A percentile compares a stretch with the other conserved stretches of the same genome.
These are phyloP conservation scores for Neonectria ditissima DNA, from an alignment of 2,329 filamentous ascomycete genomes.

Conservation along the genomic window DNA sequence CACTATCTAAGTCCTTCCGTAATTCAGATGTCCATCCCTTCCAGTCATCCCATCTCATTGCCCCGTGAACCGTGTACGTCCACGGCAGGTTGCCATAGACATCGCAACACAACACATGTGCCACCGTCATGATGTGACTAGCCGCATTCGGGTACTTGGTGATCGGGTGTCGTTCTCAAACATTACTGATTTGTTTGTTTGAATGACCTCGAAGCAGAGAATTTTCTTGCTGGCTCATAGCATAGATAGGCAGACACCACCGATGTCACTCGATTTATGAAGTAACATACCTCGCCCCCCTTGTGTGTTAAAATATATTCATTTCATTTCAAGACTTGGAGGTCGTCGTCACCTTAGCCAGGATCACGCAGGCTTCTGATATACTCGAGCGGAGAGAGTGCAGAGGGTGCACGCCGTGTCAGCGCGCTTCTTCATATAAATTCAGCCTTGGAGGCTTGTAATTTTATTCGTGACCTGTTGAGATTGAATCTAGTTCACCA, in stretches of 20 bases:
- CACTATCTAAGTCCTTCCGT: not conserved
- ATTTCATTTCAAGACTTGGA: not conserved
- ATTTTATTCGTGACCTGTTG: slow-evolving; percentile 4
- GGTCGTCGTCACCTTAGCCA: not conserved
- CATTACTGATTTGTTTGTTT: too few species aligned
- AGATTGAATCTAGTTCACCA: not conserved
- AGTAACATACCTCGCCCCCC: not conserved
- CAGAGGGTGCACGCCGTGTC: not conserved
- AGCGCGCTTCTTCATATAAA: not conserved
- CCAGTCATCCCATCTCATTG: not conserved
- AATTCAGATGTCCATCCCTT: not conserved
- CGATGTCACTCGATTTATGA: not conserved
- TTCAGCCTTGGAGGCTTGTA: not conserved
- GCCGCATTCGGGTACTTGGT: slow-evolving; percentile 9
- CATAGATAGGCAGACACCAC: too few species aligned
- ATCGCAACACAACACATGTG: slow-evolving; percentile 30
- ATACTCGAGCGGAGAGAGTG: too few species aligned
- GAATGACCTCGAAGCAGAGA: too few species aligned
- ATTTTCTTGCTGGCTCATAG: too few species aligned
- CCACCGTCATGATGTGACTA: slow-evolving; percentile 3
- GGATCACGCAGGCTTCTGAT: not conserved
- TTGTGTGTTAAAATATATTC: not conserved
- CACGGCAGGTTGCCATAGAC: slow-evolving; percentile 13
- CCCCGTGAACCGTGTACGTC: slow-evolving; percentile 9
- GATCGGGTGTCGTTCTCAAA: slow-evolving; percentile 10